A percentile compares a stretch with the other conserved stretches of the same genome.
These are phyloP conservation scores for Pseudocercospora musae DNA, from an alignment of 2,329 filamentous ascomycete genomes.

Conservation along the genomic window DNA sequence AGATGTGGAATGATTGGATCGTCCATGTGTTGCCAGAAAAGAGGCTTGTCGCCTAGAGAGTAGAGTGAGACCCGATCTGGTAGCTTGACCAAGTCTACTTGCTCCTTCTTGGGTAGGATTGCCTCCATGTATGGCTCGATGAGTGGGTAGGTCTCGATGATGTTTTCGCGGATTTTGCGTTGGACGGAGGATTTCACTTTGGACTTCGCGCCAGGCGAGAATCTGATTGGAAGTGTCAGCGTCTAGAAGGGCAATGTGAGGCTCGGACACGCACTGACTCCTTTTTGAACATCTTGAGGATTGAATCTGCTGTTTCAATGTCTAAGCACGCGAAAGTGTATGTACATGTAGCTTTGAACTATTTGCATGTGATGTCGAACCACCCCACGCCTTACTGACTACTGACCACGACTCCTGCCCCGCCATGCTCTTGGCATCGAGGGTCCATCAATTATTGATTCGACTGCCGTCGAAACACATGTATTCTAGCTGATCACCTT, in stretches of 20 bases:
- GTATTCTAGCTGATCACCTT: background rate
- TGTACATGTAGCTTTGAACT: background rate
- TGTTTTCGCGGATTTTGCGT: constrained; percentile 75
- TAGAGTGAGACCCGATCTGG: constrained; percentile 89
- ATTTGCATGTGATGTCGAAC: background rate
- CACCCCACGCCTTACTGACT: background rate
- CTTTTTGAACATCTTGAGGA: constrained; percentile 77
- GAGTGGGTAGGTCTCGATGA: constrained; percentile 80
- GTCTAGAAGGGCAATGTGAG: constrained; percentile 37
- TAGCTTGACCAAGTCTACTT: constrained; percentile 87
- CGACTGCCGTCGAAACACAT: background rate
- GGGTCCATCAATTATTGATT: background rate
- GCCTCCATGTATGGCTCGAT: constrained; percentile 88
- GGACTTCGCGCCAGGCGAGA: constrained; percentile 75
- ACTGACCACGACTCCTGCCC: background rate
- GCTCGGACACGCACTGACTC: constrained; percentile 58
- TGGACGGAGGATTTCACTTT: constrained; percentile 98
- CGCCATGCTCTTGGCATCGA: background rate
- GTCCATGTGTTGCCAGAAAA: constrained; percentile 88
- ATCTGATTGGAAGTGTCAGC: constrained; percentile 47
- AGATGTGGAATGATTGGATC: constrained; percentile 83
- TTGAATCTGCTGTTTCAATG: background rate
- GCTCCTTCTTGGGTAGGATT: constrained; percentile 90
- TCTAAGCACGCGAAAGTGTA: background rate
- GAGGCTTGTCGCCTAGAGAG: constrained; percentile 69